phyloP scores from a whole-genome alignment of 83 land plant species.

The Picea abies region DNA sequence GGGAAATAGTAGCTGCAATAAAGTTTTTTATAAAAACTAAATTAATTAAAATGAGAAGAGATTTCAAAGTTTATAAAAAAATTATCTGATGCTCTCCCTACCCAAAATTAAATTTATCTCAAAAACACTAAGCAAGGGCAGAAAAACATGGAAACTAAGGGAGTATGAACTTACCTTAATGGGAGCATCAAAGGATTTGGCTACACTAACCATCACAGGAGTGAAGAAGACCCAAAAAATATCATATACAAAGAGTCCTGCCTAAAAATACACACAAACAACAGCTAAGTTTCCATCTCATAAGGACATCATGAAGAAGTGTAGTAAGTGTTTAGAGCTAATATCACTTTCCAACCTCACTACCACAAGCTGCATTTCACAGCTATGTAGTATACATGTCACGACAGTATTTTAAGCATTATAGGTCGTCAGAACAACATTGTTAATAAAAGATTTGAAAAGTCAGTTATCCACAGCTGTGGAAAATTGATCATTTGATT shows the following conservation, averaged over 20 bases:
- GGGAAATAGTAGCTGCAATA: slow-evolving; percentile 91
- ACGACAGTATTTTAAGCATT: not conserved
- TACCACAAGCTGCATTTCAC: no score
- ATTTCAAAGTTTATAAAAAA: not conserved
- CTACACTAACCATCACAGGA: slow-evolving; percentile 99
- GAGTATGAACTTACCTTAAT: slow-evolving; percentile 79
- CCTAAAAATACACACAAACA: slow-evolving; percentile 40
- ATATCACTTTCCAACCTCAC: no score
- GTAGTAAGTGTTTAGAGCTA: no score
- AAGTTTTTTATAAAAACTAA: slow-evolving; percentile 12
- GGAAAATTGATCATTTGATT: not conserved
- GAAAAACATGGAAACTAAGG: not conserved
- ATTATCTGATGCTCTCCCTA: not conserved
- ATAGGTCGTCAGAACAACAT: not conserved
- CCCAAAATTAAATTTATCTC: no score
- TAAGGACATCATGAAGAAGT: not conserved
- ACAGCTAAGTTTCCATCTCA: not conserved
- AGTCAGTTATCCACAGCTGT: not conserved
- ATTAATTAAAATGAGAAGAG: not conserved
- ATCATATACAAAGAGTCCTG: slow-evolving; percentile 94
- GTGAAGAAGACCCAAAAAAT: slow-evolving; percentile 99
- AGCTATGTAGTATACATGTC: not conserved
- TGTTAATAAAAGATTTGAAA: not conserved
- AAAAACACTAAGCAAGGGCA: not conserved
- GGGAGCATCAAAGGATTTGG: slow-evolving; percentile 99